A percentile compares a stretch with the other conserved stretches of the same genome.
Conservation (phyloP, 176 grass and related monocot genomes). For the Pontederia paniculata region DNA sequence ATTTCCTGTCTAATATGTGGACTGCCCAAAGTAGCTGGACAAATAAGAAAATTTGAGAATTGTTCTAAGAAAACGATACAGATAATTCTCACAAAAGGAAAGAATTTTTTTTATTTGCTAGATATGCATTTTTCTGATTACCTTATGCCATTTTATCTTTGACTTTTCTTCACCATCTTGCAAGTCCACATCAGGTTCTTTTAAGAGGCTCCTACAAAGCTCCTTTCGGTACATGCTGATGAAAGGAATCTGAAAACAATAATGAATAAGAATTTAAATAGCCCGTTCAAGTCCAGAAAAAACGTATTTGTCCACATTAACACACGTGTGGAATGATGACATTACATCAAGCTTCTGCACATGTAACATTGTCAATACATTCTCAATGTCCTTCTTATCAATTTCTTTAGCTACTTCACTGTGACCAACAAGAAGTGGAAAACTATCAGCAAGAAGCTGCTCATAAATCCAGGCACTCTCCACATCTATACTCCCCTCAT, state of each 20-base stretch:
- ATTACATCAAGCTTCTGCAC: constrained; percentile 82
- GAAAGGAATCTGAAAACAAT: constrained; percentile 67
- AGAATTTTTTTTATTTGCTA: neutral
- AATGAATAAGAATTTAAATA: neutral
- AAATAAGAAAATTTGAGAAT: constrained; percentile 6
- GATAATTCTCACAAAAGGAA: neutral
- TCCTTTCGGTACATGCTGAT: constrained; percentile 96
- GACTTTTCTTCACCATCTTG: constrained; percentile 8
- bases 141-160: constrained; percentile 75
- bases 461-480: constrained; percentile 77
- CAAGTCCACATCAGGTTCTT: constrained; percentile 27
- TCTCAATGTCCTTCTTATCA: constrained; percentile 69
- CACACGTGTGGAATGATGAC: neutral
- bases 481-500: constrained; percentile 49
- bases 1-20: constrained; percentile 75
- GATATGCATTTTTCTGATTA: constrained; percentile 3
- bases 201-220: constrained; percentile 51
- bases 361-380: constrained; percentile 85
- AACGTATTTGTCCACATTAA: constrained; percentile 10
- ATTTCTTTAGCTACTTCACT: constrained; percentile 41
- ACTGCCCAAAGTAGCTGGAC: constrained; percentile 75
- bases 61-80: neutral
- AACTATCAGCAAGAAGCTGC: constrained; percentile 53
- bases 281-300: neutral
- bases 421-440: constrained; percentile 31